Evolutionary conservation across 2,329 filamentous ascomycete species (phyloP).

Genomic region (Colletotrichum tofieldiae): DNA sequence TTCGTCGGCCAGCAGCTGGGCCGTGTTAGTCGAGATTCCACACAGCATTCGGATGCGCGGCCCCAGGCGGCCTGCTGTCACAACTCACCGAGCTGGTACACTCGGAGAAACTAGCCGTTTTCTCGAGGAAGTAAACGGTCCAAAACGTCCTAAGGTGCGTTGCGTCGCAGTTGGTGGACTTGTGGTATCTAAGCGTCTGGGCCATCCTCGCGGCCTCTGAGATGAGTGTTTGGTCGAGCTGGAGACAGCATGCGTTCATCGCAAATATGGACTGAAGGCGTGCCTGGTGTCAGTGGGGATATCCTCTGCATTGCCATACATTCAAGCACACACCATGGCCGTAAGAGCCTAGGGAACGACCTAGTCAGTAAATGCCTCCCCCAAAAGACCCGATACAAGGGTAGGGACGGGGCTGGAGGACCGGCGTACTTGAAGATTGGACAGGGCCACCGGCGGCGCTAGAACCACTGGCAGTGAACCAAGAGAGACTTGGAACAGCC

Average conservation of each 20-base stretch:
- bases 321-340: conserved; percentile 12
- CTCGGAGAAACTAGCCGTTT: conserved; percentile 50
- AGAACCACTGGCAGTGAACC: not conserved
- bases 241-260: conserved; percentile 52
- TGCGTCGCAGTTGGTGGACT: conserved; percentile 45
- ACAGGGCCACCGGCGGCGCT: not conserved
- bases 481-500: conserved; percentile 43
- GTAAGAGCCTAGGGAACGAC: not conserved
- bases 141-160: conserved; percentile 55
- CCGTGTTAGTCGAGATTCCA: not conserved
- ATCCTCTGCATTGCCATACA: not conserved
- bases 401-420: not conserved
- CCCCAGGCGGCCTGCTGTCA: not conserved
- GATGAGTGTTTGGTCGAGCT: conserved; percentile 51
- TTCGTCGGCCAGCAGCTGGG: conserved; percentile 45
- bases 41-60: not conserved
- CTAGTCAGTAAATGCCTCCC: not conserved
- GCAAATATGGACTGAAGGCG: conserved; percentile 54
- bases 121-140: conserved; percentile 58
- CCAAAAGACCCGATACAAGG: not conserved
- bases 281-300: not conserved
- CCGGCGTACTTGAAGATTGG: not conserved
- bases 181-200: conserved; percentile 47
- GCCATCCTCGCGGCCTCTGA: conserved; percentile 50
- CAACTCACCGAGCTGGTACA: conserved; percentile 51